Conservation (phyloP, 2,329 filamentous ascomycete genomes). For the Epicoccum nigrum region DNA sequence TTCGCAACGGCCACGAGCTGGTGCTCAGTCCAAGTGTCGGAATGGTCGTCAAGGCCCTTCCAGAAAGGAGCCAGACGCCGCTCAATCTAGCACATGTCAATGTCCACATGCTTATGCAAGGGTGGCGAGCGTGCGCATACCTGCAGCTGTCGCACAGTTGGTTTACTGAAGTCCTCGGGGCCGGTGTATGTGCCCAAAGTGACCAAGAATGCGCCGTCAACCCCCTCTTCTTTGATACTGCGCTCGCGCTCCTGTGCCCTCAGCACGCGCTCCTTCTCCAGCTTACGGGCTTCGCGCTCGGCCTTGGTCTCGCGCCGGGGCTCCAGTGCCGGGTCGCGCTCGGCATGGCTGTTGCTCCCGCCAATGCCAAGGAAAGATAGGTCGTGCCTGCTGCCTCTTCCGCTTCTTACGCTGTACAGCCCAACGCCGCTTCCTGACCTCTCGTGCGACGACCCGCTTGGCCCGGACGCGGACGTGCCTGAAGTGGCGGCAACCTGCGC, state of each 20-base stretch:
- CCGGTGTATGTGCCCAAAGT: conserved; percentile 94
- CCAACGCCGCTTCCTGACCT: conserved; percentile 36
- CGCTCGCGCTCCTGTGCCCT: conserved; percentile 84
- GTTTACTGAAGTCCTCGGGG: conserved; percentile 90
- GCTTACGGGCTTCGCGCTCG: conserved; percentile 83
- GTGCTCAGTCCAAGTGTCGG: conserved; percentile 87
- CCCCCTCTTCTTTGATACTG: conserved; percentile 88
- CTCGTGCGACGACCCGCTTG: conserved; percentile 34
- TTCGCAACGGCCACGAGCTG: conserved; percentile 92
- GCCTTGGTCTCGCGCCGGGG: conserved; percentile 84
- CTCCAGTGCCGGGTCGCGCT: conserved; percentile 60
- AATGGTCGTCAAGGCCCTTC: conserved; percentile 89
- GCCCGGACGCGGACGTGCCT: conserved; percentile 25
- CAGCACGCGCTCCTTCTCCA: conserved; percentile 78
- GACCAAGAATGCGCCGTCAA: conserved; percentile 93
- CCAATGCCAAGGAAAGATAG: conserved; percentile 65
- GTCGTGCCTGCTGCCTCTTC: conserved; percentile 63
- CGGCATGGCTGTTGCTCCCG: conserved; percentile 54
- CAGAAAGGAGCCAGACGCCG: conserved; percentile 92
- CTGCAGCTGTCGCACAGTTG: conserved; percentile 86
- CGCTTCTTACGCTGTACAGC: conserved; percentile 55
- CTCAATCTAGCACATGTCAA: conserved; percentile 73
- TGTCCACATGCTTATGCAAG: conserved; percentile 5
- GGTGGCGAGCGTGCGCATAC: conserved; percentile 58
- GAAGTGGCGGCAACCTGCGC: conserved; percentile 41